Percentiles rank a stretch among this genome's conserved stretches.
These are phyloP conservation scores for Cercospora sp. DNA, from an alignment of 2,329 filamentous ascomycete species.

Conservation along the genomic window DNA sequence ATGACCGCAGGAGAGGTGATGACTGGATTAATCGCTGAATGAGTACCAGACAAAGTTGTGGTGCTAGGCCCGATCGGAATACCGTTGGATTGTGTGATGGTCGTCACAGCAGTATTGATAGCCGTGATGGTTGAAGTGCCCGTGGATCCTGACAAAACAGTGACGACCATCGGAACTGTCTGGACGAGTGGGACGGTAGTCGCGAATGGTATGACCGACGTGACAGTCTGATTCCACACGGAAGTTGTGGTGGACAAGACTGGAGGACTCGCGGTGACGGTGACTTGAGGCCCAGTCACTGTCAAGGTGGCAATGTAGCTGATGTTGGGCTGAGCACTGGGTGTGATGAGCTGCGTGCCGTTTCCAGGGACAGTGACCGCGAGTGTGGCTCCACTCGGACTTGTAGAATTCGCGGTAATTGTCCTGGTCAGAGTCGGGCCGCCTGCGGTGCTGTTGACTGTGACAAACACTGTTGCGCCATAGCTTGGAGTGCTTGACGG, in stretches of 20 bases:
- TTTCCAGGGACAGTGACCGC: conserved; percentile 20
- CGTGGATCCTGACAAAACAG: conserved; percentile 17
- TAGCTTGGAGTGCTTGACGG: conserved; percentile 11
- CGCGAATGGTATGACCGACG: conserved; percentile 15
- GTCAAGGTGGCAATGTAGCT: conserved; percentile 19
- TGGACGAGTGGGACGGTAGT: conserved; percentile 17
- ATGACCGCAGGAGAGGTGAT: conserved; percentile 5
- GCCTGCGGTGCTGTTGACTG: conserved; percentile 10
- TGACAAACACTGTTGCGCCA: conserved; percentile 17
- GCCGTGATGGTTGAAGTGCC: not conserved
- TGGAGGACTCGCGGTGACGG: conserved; percentile 1
- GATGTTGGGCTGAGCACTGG: conserved; percentile 6
- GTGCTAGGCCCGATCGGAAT: not conserved
- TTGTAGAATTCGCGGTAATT: conserved; percentile 12
- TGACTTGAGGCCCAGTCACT: conserved; percentile 13
- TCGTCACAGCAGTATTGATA: not conserved
- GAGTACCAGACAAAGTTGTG: not conserved
- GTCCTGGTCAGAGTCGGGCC: conserved; percentile 15
- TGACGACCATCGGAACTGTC: conserved; percentile 22
- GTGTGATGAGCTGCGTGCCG: conserved; percentile 7
- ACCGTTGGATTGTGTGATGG: not conserved
- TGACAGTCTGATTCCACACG: conserved; percentile 13
- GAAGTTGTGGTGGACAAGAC: conserved; percentile 6
- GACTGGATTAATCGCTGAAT: not conserved
- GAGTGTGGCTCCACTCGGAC: conserved; percentile 11